Evolutionary conservation across 805 yeast genomes (phyloP), one percentile per base, ranked within the genome.

Genomic region (Cyberlindnera mississippiensis): DNA sequence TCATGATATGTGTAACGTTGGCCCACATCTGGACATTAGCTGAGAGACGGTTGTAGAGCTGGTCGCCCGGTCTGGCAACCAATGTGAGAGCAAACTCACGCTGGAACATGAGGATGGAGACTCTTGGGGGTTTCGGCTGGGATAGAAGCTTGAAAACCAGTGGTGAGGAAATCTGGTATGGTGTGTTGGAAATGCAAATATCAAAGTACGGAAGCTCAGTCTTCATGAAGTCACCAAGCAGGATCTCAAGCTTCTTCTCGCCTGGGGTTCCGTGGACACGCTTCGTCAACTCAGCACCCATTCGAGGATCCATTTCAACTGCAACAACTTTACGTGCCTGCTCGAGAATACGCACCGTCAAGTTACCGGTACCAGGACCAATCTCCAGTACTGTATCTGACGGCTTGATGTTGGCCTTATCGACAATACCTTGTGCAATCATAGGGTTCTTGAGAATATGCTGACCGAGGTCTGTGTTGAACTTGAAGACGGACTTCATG

Each of bases 21-120:
- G 97, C 96, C 97, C 98, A 93, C 98, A 93, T 91, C 60, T 93
- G 99, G 1, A 93, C 98, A 59, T 93, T 93, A 24, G 96, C 98
- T 26, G 96, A 84, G 41, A 93, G 72, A 57, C 99, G 77, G 64
- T 96, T 89, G 68, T 91, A 93, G 30, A 93, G 70, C 1, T 87
- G 64, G 55, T 93, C 98, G n/a, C 99, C 99, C 0, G 99, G 98
- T 53, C 95, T 78, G 1, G 99, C 99, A 40, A 93, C 71, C 41
- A 93, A 69, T 57, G 97, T 82, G 66, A 93, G 64, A 2, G 99
- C 99, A 59, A 93, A 93, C 61, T 93, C 99, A 60, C 98, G 75
- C 69, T 93, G 99, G 64, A 93, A 93, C 99, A 93, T 93, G 47
- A 93, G 82, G 42, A 93, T 85, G 6, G 96, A 85, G 14, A 88